Evolutionary conservation across 805 yeast genomes (phyloP), one percentile per base, ranked within the genome.

Genomic region (Candida railenensis): DNA sequence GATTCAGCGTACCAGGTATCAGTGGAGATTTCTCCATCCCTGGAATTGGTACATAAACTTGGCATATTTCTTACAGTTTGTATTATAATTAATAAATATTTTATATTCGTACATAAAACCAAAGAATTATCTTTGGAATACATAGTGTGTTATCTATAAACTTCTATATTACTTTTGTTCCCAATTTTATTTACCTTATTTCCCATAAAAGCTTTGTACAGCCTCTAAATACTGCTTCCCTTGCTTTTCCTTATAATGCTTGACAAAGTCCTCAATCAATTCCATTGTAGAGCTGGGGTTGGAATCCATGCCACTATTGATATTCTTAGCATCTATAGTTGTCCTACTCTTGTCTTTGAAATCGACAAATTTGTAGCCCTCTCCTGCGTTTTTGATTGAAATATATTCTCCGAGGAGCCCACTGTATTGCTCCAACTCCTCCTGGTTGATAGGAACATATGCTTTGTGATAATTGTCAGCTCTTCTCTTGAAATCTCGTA

Each of bases 401-500:
- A 64, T 47, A 48, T 67, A 66, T 50, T 59, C 47, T 2, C 53
- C 41, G 9, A 65, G 43, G 1, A 36, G 36, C 20, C 39, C 40
- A 14, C 48, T 46, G 47, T 59, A 63, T 7, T 25, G n/a, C 8
- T 40, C 40, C 22, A 66, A 48, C 47, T 67, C 72, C 2, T 52
- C 57, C 5, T 46, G 40, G 2, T 61, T 56, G 19, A 67, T 52
- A 8, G 68, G 69, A 43, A 67, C 58, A 46, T 67, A 61, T 4
- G 62, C 71, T 38, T 57, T 53, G 42, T 65, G 68, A 61, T 85
- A 85, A 51, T 76, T 74, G 37, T 70, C 63, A 9, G 83, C 67
- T 51, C 91, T 71, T 43, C 70, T 69, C 37, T 82, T 70, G 56
- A 85, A 85, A 65, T 85, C 90, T 3, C 64, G 52, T 15, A 83